These are phyloP conservation scores for Sordariomycetes sp. DNA, from an alignment of 2,329 filamentous ascomycete genomes.

Conservation along the genomic window DNA sequence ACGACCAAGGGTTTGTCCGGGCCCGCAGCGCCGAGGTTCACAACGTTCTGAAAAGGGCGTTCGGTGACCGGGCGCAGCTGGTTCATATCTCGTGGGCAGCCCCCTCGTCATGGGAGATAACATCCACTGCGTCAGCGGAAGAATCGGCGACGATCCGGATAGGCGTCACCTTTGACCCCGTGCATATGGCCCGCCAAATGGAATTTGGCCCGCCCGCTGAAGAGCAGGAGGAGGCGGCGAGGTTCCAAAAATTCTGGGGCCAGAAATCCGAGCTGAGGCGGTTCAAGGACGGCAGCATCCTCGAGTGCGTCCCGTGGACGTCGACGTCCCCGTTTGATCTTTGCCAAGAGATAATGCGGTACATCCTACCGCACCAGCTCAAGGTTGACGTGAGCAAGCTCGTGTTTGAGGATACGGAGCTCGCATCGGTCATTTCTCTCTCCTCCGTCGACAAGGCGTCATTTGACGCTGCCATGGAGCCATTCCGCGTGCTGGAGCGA, in stretches of 20 bases:
- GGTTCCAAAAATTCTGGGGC: conserved; percentile 89
- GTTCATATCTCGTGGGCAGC: conserved; percentile 44
- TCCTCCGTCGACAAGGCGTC: conserved; percentile 37
- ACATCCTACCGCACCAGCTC: conserved; percentile 62
- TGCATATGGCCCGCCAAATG: conserved; percentile 63
- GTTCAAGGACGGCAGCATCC: conserved; percentile 90
- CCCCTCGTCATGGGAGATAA: conserved; percentile 15
- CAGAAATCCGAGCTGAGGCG: conserved; percentile 84
- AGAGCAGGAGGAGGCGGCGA: conserved; percentile 68
- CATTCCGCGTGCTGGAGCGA: conserved; percentile 63
- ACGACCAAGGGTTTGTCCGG: conserved; percentile 27
- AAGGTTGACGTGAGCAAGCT: conserved; percentile 44
- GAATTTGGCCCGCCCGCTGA: conserved; percentile 85
- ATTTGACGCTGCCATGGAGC: conserved; percentile 60
- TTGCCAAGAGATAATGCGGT: conserved; percentile 68
- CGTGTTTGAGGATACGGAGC: conserved; percentile 36
- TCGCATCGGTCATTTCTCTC: conserved; percentile 35
- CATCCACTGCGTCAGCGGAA: conserved; percentile 6
- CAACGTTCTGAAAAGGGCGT: conserved; percentile 54
- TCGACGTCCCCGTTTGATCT: conserved; percentile 53
- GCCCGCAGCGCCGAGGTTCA: conserved; percentile 49
- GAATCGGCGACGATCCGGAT: conserved; percentile 38
- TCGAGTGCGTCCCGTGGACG: conserved; percentile 84
- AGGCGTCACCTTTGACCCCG: conserved; percentile 61
- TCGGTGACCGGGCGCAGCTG: conserved; percentile 63